Conservation (phyloP, 192 early-diverging fungal species). For the Coemansia sp. region DNA sequence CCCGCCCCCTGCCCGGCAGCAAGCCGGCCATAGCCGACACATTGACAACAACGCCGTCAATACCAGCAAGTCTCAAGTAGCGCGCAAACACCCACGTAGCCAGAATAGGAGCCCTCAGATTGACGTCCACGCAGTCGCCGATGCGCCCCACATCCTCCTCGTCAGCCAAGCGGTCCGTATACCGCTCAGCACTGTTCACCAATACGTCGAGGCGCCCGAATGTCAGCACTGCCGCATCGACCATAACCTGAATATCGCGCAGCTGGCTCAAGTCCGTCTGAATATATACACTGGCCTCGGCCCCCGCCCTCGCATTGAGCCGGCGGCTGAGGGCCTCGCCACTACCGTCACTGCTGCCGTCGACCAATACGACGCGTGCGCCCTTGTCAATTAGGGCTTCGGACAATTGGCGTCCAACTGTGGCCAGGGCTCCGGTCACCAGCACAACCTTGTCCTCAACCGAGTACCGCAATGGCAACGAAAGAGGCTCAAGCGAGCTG, state of each 20-base stretch:
- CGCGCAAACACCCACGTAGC: slow-evolving; percentile 36
- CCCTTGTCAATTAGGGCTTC: slow-evolving; percentile 9
- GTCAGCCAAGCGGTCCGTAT: slow-evolving; percentile 14
- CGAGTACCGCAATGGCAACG: background rate
- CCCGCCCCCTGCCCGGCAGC: slow-evolving; percentile 17
- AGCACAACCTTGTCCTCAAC: slow-evolving; percentile 35
- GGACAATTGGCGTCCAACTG: slow-evolving; percentile 21
- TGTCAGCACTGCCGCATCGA: slow-evolving; percentile 33
- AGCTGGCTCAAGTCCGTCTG: slow-evolving; percentile 15
- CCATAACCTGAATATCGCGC: slow-evolving; percentile 27
- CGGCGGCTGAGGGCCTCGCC: slow-evolving; percentile 15
- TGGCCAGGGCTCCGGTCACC: slow-evolving; percentile 30
- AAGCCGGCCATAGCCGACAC: slow-evolving; percentile 33
- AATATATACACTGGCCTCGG: slow-evolving; percentile 12
- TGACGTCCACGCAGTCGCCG: slow-evolving; percentile 23
- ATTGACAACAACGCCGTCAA: slow-evolving; percentile 26
- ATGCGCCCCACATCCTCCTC: slow-evolving; percentile 18
- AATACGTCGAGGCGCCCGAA: slow-evolving; percentile 34
- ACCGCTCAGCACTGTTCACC: slow-evolving; percentile 29
- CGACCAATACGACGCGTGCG: slow-evolving; percentile 20
- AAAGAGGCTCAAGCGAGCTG: background rate
- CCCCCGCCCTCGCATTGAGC: slow-evolving; percentile 2
- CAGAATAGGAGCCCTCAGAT: slow-evolving; percentile 25
- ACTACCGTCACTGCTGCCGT: slow-evolving; percentile 19
- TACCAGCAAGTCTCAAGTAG: slow-evolving; percentile 17